A percentile compares a stretch with the other conserved stretches of the same genome.
phyloP scores from a whole-genome alignment of 2,329 filamentous ascomycete species.

The Fusarium compactum region DNA sequence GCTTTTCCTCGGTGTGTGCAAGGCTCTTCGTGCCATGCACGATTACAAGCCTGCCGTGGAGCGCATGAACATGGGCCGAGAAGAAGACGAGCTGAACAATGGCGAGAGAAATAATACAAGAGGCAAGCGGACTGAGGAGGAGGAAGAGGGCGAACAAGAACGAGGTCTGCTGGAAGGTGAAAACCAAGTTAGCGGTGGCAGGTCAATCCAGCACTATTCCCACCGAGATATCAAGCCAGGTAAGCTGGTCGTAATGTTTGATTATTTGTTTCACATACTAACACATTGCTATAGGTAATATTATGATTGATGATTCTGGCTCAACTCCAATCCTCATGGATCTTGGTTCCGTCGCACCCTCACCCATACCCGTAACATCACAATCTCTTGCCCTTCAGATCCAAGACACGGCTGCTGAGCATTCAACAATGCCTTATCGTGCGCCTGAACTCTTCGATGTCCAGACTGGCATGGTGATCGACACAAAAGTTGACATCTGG shows the following conservation, averaged over 20 bases:
- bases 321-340: slow-evolving; percentile 95
- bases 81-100: slow-evolving; percentile 55
- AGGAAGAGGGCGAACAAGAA: slow-evolving; percentile 80
- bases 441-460: slow-evolving; percentile 98
- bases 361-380: slow-evolving; percentile 89
- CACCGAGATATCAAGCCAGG: slow-evolving; percentile 98
- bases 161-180: slow-evolving; percentile 87
- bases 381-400: slow-evolving; percentile 90
- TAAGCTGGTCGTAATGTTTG: slow-evolving; percentile 55
- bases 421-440: slow-evolving; percentile 98
- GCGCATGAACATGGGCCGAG: slow-evolving; percentile 65
- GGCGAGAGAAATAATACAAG: slow-evolving; percentile 51
- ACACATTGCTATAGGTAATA: slow-evolving; percentile 73
- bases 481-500: slow-evolving; percentile 99
- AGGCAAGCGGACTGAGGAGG: slow-evolving; percentile 67
- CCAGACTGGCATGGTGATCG: slow-evolving; percentile 89
- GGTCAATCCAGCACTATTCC: slow-evolving; percentile 81
- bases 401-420: slow-evolving; percentile 94
- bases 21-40: slow-evolving; percentile 90
- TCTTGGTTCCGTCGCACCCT: slow-evolving; percentile 88
- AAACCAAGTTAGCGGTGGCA: slow-evolving; percentile 70
- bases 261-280: not conserved
- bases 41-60: slow-evolving; percentile 72
- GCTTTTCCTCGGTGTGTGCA: slow-evolving; percentile 91
- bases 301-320: slow-evolving; percentile 97